These are phyloP conservation scores for Trichoderma semiorbis DNA, from an alignment of 2,329 filamentous ascomycete genomes.

Conservation along the genomic window DNA sequence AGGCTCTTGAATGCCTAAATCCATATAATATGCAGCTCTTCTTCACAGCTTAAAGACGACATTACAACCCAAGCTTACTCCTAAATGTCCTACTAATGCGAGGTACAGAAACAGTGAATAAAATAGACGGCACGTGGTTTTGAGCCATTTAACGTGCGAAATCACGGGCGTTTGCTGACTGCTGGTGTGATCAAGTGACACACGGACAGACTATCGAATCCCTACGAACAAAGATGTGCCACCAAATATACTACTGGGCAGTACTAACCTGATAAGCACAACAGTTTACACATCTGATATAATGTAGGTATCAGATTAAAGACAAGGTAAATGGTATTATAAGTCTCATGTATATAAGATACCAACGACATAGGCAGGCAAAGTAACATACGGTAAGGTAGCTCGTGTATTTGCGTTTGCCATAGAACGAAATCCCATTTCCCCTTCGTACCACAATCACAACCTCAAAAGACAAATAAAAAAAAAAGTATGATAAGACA, in stretches of 20 bases:
- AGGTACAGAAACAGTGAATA: not conserved
- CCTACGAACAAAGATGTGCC: not conserved
- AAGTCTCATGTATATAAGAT: not conserved
- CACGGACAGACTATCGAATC: not conserved
- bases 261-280: not conserved
- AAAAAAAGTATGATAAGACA: not conserved
- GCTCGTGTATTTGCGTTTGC: conserved; percentile 5
- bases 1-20: not conserved
- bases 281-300: not conserved
- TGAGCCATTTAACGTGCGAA: conserved; percentile 9
- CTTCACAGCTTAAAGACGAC: not conserved
- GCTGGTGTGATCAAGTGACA: not conserved
- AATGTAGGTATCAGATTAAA: too few species aligned
- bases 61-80: not conserved
- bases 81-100: not conserved
- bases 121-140: not conserved
- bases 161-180: not conserved
- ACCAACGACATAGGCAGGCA: not conserved
- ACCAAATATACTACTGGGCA: not conserved
- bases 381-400: not conserved
- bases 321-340: not conserved
- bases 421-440: not conserved
- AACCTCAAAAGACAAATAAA: not conserved
- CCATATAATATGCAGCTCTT: too few species aligned
- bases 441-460: not conserved